A percentile compares a stretch with the other conserved stretches of the same genome.
Evolutionary conservation across 257 asterid genomes (phyloP).

Genomic region (Asclepias syriaca): DNA sequence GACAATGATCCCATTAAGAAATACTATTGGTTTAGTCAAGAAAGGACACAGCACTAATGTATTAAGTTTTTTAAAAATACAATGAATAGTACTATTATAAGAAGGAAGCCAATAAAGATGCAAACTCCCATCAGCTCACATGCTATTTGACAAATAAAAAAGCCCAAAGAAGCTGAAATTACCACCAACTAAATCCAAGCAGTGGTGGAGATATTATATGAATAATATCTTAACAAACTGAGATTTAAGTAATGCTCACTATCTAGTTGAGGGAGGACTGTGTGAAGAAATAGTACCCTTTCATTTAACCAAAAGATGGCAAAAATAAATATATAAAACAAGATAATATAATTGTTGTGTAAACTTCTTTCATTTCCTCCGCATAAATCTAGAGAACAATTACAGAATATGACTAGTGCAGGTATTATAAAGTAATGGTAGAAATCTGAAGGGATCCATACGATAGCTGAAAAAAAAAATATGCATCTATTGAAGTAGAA

Average conservation of each 20-base stretch:
- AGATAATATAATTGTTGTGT: not conserved
- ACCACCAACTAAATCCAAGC: not conserved
- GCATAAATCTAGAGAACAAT: not conserved
- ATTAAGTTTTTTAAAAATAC: not conserved
- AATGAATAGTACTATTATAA: not conserved
- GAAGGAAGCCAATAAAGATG: not conserved
- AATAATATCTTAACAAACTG: not conserved
- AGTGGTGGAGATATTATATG: not conserved
- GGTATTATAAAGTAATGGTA: not conserved
- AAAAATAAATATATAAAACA: too few relatives aligned
- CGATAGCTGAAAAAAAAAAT: conserved; percentile 3
- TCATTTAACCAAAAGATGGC: not conserved
- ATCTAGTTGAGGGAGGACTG: not conserved
- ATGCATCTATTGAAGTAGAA: not conserved
- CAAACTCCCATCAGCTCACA: not conserved
- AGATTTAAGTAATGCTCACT: not conserved
- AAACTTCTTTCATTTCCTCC: not conserved
- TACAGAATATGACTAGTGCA: not conserved
- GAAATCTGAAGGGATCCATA: not conserved
- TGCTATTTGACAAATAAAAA: conserved; percentile 1
- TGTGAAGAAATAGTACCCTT: not conserved
- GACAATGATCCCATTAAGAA: not conserved
- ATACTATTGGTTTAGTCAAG: not conserved
- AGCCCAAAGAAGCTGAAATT: not conserved
- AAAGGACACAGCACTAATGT: not conserved